Percentiles rank a stretch among this genome's conserved stretches.
phyloP scores from a whole-genome alignment of 2,329 filamentous ascomycete species.

The Lachnellula hyalina region DNA sequence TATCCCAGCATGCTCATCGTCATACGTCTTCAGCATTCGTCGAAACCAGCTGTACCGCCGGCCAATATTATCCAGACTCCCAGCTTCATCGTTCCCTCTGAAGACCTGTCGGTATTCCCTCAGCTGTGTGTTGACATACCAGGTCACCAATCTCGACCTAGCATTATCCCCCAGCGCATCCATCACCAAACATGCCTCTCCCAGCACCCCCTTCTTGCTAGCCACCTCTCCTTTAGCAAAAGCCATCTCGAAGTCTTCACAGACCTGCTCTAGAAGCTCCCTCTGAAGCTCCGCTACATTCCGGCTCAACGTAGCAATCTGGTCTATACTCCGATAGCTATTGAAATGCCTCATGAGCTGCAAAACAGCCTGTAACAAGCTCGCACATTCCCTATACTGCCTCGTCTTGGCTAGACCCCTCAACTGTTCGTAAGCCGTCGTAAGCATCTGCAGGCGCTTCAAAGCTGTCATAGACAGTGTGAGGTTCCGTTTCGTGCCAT shows the following conservation, averaged over 20 bases:
- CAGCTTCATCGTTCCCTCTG: slow-evolving; percentile 91
- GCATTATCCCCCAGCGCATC: slow-evolving; percentile 90
- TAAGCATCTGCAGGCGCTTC: slow-evolving; percentile 96
- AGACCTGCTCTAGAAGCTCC: slow-evolving; percentile 93
- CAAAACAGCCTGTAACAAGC: slow-evolving; percentile 87
- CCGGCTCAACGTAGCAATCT: slow-evolving; percentile 87
- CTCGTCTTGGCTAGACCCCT: slow-evolving; percentile 74
- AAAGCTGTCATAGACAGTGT: slow-evolving; percentile 96
- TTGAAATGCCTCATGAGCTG: slow-evolving; percentile 99
- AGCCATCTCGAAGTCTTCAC: slow-evolving; percentile 94
- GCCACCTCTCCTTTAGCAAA: slow-evolving; percentile 85
- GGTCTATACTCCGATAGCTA: slow-evolving; percentile 94
- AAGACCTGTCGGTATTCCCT: slow-evolving; percentile 96
- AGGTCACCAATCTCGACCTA: slow-evolving; percentile 74
- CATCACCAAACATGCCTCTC: slow-evolving; percentile 89
- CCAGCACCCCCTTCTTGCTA: slow-evolving; percentile 62
- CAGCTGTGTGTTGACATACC: slow-evolving; percentile 97
- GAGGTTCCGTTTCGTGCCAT: slow-evolving; percentile 93
- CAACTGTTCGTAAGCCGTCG: slow-evolving; percentile 97
- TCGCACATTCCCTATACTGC: slow-evolving; percentile 92
- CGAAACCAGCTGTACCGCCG: slow-evolving; percentile 95
- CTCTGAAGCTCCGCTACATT: slow-evolving; percentile 92
- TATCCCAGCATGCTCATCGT: slow-evolving; percentile 83
- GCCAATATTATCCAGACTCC: slow-evolving; percentile 93
- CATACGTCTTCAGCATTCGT: slow-evolving; percentile 90